Conservation (phyloP, 108 stramenopile genomes). For the Skeletonema tropicum region DNA sequence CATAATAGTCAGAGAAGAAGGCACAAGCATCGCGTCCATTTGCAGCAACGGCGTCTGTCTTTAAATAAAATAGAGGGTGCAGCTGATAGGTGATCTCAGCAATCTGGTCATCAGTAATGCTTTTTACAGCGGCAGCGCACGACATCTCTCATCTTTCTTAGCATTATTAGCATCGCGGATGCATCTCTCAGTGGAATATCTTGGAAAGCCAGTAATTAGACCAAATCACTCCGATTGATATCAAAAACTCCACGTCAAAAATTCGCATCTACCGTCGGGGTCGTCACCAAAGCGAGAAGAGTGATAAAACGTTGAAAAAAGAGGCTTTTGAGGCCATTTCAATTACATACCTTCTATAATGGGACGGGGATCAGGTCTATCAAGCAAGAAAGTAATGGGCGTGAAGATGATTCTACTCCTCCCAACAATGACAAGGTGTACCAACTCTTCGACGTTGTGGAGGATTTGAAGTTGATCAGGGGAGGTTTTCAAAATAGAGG, state of each 20-base stretch:
- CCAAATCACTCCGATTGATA: background rate
- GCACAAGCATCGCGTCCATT: background rate
- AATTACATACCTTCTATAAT: background rate
- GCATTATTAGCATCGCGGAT: background rate
- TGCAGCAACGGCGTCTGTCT: background rate
- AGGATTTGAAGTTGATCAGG: background rate
- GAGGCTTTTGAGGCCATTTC: background rate
- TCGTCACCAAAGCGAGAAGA: background rate
- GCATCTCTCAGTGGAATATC: background rate
- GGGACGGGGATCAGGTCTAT: background rate
- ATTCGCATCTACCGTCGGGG: background rate
- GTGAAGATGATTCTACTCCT: background rate
- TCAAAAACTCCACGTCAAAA: background rate
- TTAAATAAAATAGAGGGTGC: background rate
- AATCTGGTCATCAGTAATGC: background rate
- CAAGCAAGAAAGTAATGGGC: background rate
- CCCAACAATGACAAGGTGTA: background rate
- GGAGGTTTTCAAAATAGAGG: background rate
- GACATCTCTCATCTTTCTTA: background rate
- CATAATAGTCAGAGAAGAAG: background rate
- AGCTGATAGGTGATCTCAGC: too few relatives aligned
- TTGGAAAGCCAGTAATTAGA: background rate
- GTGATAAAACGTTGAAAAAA: background rate
- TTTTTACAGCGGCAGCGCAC: background rate
- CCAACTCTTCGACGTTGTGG: background rate